A percentile compares a stretch with the other conserved stretches of the same genome.
Evolutionary conservation across 1,284 basidiomycete genomes (phyloP).

Genomic region (Flammula alnicola): DNA sequence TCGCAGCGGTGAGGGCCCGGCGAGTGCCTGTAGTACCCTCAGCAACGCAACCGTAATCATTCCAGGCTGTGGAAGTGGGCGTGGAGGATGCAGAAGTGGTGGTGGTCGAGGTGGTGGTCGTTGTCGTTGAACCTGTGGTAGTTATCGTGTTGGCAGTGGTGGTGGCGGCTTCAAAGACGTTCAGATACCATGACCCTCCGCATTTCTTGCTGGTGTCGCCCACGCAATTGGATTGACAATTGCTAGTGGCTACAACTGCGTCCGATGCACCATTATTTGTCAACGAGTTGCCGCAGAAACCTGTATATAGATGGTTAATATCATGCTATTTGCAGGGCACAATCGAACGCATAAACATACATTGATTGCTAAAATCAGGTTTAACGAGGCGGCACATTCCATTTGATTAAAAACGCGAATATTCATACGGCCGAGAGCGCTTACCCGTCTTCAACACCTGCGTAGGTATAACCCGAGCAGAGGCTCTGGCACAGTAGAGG

Average conservation of each 20-base stretch:
- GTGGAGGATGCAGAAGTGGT: constrained; percentile 4
- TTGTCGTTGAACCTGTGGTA: background rate
- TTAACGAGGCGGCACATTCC: background rate
- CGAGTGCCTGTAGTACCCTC: constrained; percentile 32
- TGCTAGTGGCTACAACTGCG: constrained; percentile 19
- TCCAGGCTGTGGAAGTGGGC: constrained; percentile 12
- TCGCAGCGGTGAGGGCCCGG: constrained; percentile 30
- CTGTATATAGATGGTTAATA: constrained; percentile 10
- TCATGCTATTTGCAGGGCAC: background rate
- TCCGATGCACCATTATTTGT: constrained; percentile 41
- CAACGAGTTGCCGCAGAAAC: constrained; percentile 39
- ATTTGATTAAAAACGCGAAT: background rate
- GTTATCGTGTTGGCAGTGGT: constrained; percentile 4
- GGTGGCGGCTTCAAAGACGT: constrained; percentile 24
- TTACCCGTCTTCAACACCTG: constrained; percentile 38
- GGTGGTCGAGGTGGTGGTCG: constrained; percentile 7
- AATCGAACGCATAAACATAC: constrained; percentile 3
- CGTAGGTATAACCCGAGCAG: constrained; percentile 31
- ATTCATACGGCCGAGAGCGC: constrained; percentile 4
- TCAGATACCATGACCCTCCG: constrained; percentile 35
- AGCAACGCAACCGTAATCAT: constrained; percentile 31
- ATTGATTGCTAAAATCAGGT: constrained; percentile 14
- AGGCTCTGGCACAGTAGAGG: constrained; percentile 33
- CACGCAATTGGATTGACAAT: constrained; percentile 31
- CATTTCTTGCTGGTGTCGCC: constrained; percentile 34